phyloP scores from a whole-genome alignment of 2,329 filamentous ascomycete genomes.

The Moelleriella libera region DNA sequence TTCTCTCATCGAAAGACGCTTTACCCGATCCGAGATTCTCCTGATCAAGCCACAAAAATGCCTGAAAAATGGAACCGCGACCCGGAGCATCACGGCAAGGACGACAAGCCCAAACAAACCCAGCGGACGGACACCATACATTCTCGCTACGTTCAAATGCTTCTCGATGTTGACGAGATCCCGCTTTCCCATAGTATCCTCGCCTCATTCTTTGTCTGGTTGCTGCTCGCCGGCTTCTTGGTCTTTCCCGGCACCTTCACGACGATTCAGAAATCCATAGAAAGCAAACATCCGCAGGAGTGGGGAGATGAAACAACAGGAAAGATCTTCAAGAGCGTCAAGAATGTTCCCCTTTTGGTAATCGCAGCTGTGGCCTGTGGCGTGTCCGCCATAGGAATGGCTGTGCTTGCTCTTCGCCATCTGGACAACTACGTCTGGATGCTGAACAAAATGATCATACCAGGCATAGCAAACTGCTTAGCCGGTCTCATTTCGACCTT shows the following conservation, averaged over 20 bases:
- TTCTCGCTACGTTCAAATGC: constrained; percentile 29
- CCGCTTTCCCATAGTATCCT: constrained; percentile 31
- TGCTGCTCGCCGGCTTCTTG: constrained; percentile 37
- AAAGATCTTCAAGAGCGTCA: constrained; percentile 11
- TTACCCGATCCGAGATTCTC: background rate
- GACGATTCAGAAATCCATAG: constrained; percentile 16
- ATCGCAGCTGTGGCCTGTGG: constrained; percentile 27
- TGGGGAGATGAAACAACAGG: constrained; percentile 8
- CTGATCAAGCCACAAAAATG: constrained; percentile 3
- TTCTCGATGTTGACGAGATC: constrained; percentile 30
- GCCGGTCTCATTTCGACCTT: constrained; percentile 35
- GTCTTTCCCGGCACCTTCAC: constrained; percentile 38
- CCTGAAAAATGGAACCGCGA: constrained; percentile 1
- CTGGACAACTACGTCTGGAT: constrained; percentile 38
- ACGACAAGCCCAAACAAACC: constrained; percentile 4
- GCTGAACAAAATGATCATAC: constrained; percentile 34
- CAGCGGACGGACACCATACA: constrained; percentile 12
- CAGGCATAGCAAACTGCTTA: constrained; percentile 28
- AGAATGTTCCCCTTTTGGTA: constrained; percentile 25
- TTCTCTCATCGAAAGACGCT: background rate
- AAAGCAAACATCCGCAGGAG: constrained; percentile 6
- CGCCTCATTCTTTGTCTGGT: constrained; percentile 24
- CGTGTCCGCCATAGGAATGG: constrained; percentile 18
- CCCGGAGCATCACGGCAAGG: constrained; percentile 4
- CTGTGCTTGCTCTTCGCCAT: constrained; percentile 28